Evolutionary conservation across 2,329 filamentous ascomycete species (phyloP).

Genomic region (Penicillium sp.): DNA sequence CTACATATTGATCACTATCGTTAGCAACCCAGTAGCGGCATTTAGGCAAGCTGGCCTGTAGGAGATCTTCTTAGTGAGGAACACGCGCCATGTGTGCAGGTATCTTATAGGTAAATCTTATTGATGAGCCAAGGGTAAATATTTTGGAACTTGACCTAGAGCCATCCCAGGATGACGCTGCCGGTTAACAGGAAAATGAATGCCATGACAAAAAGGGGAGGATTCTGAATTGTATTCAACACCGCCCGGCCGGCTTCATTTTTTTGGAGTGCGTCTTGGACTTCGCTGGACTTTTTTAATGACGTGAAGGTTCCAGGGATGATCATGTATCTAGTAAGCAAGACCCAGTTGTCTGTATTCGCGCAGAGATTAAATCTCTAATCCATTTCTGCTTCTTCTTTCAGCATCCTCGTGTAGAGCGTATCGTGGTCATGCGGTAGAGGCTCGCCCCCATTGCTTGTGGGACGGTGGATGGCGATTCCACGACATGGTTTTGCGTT

Average conservation of each 20-base stretch:
- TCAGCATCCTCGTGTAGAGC: neutral
- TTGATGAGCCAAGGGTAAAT: slow-evolving; percentile 5
- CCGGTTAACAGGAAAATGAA: neutral
- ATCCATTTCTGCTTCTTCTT: neutral
- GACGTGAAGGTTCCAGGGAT: slow-evolving; percentile 7
- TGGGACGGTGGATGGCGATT: too few relatives aligned
- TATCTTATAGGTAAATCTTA: too few relatives aligned
- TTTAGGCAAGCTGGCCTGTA: too few relatives aligned
- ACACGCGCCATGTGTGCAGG: too few relatives aligned
- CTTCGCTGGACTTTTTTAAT: neutral
- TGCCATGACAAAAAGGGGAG: neutral
- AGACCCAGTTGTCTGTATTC: neutral
- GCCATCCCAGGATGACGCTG: neutral
- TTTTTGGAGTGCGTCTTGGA: neutral
- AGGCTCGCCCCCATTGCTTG: too few relatives aligned
- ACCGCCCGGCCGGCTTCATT: neutral
- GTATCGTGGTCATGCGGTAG: neutral
- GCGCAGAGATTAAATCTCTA: neutral
- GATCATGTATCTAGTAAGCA: slow-evolving; percentile 6
- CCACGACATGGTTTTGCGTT: too few relatives aligned
- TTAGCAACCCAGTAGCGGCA: too few relatives aligned
- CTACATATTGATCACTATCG: too few relatives aligned
- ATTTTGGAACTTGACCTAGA: neutral
- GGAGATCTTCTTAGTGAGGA: too few relatives aligned
- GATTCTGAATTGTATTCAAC: neutral